Evolutionary conservation across 192 early-diverging fungal genomes (phyloP).

Genomic region (Backusella parvicylindrica): DNA sequence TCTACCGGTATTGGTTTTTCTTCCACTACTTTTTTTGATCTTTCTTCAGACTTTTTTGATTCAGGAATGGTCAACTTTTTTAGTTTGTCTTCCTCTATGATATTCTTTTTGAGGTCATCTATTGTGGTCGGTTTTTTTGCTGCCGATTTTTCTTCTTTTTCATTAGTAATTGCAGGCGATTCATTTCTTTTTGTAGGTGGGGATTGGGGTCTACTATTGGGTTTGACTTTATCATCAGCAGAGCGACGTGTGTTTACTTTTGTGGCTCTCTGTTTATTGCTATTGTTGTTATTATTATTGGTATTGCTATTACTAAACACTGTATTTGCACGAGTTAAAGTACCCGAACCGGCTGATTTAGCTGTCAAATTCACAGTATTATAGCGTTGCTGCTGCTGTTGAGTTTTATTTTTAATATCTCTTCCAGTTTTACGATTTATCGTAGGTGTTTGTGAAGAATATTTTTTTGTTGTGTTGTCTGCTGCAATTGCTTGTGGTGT

Average conservation of each 20-base stretch:
- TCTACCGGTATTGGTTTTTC: background rate
- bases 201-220: conserved; percentile 1
- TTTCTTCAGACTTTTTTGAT: background rate
- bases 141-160: background rate
- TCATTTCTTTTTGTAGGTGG: conserved; percentile 12
- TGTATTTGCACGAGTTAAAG: background rate
- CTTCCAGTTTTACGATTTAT: background rate
- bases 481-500: conserved; percentile 8
- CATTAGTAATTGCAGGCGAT: background rate
- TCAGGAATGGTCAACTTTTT: background rate
- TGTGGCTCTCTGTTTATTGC: background rate
- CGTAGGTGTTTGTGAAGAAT: conserved; percentile 1
- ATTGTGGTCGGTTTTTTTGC: background rate
- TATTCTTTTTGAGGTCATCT: background rate
- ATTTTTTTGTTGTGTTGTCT: conserved; percentile 3
- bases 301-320: background rate
- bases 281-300: background rate
- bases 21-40: background rate
- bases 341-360: conserved; percentile 6
- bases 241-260: background rate
- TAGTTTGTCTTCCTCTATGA: background rate
- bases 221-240: conserved; percentile 1
- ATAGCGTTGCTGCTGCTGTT: background rate
- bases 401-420: background rate
- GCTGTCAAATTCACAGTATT: background rate